A percentile compares a stretch with the other conserved stretches of the same genome.
Conservation (phyloP, 2,329 filamentous ascomycete species). For the Xylaria sp. region DNA sequence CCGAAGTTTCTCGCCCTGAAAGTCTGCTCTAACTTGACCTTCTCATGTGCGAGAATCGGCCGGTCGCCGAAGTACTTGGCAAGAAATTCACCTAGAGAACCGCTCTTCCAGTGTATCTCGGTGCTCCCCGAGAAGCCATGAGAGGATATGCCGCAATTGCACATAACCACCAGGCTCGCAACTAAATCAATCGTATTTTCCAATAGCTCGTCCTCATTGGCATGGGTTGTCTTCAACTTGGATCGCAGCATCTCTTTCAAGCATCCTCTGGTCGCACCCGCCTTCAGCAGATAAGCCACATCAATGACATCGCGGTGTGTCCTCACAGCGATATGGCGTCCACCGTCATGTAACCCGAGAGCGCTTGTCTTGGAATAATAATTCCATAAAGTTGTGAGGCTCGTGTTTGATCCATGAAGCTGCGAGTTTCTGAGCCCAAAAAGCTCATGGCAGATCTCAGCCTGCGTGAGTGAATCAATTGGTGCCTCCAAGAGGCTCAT, state of each 20-base stretch:
- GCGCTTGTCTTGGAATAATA: conserved; percentile 6
- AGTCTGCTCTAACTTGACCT: conserved; percentile 23
- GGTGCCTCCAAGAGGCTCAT: conserved; percentile 4
- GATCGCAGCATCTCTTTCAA: background rate
- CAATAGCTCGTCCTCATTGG: conserved; percentile 8
- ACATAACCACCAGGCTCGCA: conserved; percentile 13
- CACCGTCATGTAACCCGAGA: background rate
- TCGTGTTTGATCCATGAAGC: background rate
- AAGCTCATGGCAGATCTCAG: conserved; percentile 1
- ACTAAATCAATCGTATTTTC: conserved; percentile 14
- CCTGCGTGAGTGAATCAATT: background rate
- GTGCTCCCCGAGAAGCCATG: conserved; percentile 7
- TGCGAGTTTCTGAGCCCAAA: background rate
- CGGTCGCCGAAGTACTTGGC: background rate
- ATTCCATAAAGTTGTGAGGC: background rate
- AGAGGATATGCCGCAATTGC: conserved; percentile 4
- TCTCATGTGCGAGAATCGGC: conserved; percentile 2
- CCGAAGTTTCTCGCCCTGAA: conserved; percentile 34
- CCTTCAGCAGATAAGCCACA: background rate
- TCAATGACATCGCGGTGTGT: conserved; percentile 7
- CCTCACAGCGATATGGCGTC: background rate
- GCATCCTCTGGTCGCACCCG: background rate
- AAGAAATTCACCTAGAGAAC: conserved; percentile 9
- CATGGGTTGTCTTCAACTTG: background rate
- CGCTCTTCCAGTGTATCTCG: conserved; percentile 3